Percentiles rank a stretch among this genome's conserved stretches.
Evolutionary conservation across 495 filamentous ascomycete genomes (phyloP).

Genomic region (Staphylotrichum tortipilum): DNA sequence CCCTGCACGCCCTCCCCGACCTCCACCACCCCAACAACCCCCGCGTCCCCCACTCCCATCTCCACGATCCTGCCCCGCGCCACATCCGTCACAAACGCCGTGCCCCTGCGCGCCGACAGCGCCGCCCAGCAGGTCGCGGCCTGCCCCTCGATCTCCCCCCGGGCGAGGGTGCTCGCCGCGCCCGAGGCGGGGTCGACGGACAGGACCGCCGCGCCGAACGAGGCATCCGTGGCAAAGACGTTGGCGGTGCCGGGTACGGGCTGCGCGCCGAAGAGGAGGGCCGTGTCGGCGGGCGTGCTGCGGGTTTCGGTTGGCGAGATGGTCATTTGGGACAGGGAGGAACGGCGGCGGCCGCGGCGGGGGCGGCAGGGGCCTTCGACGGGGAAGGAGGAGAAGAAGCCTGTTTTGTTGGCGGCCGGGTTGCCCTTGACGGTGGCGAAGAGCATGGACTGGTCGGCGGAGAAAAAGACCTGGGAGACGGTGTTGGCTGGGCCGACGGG

Average conservation of each 20-base stretch:
- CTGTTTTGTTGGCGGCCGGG: constrained; percentile 37
- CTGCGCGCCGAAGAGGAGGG: constrained; percentile 46
- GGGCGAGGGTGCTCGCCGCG: constrained; percentile 20
- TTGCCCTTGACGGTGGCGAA: constrained; percentile 52
- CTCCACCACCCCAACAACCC: constrained; percentile 32
- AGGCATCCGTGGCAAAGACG: constrained; percentile 48
- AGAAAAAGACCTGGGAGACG: constrained; percentile 49
- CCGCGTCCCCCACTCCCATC: constrained; percentile 35
- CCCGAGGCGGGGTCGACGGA: background rate
- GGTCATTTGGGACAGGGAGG: no score
- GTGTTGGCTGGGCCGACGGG: constrained; percentile 47
- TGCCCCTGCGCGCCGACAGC: constrained; percentile 31
- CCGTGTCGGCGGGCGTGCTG: constrained; percentile 40
- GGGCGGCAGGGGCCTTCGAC: no score
- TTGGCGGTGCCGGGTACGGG: constrained; percentile 30
- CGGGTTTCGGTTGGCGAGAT: no score
- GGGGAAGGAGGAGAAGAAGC: constrained; percentile 40
- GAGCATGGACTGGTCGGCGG: constrained; percentile 40
- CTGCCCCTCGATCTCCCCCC: constrained; percentile 35
- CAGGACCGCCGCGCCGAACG: constrained; percentile 44
- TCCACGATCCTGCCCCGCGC: constrained; percentile 44
- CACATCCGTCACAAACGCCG: constrained; percentile 49
- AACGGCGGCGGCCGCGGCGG: no score
- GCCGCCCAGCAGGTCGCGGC: constrained; percentile 50
- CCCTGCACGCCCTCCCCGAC: constrained; percentile 40